These are phyloP conservation scores for Saccharomycopsis hybrid DNA, from an alignment of 1,139 yeast genomes.

Conservation along the genomic window DNA sequence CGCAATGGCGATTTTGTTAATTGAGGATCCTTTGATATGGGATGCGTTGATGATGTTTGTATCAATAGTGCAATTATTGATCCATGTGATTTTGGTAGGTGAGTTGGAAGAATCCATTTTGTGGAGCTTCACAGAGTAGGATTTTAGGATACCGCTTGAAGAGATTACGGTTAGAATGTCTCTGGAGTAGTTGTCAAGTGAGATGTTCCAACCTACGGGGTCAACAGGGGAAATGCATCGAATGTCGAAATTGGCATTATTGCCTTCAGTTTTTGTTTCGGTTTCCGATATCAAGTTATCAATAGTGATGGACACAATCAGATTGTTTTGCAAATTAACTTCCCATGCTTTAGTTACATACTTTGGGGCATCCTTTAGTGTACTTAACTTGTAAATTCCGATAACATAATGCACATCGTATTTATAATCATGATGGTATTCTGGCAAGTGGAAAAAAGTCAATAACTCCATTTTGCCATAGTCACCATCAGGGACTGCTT, in stretches of 20 bases:
- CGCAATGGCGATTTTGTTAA: constrained; percentile 68
- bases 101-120: constrained; percentile 23
- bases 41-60: constrained; percentile 52
- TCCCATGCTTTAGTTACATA: constrained; percentile 24
- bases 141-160: constrained; percentile 45
- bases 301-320: constrained; percentile 22
- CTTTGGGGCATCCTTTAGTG: not conserved
- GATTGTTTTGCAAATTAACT: constrained; percentile 17
- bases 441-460: constrained; percentile 19
- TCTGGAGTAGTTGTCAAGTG: constrained; percentile 36
- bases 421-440: constrained; percentile 15
- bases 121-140: constrained; percentile 38
- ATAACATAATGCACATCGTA: constrained; percentile 22
- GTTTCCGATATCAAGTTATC: constrained; percentile 8
- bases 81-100: constrained; percentile 37
- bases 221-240: constrained; percentile 56
- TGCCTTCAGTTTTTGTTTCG: not conserved
- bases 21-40: constrained; percentile 65
- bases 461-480: not conserved
- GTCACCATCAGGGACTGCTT: not conserved
- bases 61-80: constrained; percentile 38
- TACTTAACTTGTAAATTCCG: constrained; percentile 11
- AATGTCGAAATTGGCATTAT: constrained; percentile 29
- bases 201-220: constrained; percentile 52
- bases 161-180: constrained; percentile 57